phyloP scores from a whole-genome alignment of 2,329 filamentous ascomycete species.

The Capronia epimyces region DNA sequence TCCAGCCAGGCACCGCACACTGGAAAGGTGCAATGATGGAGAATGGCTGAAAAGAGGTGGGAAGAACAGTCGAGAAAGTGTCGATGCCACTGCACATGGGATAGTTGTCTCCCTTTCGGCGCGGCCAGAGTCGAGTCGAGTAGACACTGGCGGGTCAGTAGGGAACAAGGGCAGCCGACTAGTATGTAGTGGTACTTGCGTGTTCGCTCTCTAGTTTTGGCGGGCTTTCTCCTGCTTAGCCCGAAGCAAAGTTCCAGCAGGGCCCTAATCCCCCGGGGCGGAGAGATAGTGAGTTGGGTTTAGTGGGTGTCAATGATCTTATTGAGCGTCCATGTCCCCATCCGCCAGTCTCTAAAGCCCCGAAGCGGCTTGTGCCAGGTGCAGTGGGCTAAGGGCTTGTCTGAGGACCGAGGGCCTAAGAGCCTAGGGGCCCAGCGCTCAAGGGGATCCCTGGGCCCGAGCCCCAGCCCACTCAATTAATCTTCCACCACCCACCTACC shows the following conservation, averaged over 20 bases:
- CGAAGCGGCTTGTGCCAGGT: neutral
- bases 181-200: too few species aligned
- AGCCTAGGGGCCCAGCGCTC: neutral
- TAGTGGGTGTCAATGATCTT: neutral
- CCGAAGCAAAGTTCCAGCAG: neutral
- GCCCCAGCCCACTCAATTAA: neutral
- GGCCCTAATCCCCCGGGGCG: neutral
- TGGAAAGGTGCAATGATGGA: neutral
- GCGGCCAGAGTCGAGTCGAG: conserved; percentile 1
- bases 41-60: neutral
- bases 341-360: neutral
- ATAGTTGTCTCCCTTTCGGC: neutral
- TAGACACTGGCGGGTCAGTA: conserved; percentile 1
- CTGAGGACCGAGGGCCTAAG: neutral
- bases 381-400: neutral
- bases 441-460: neutral
- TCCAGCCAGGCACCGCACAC: neutral
- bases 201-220: neutral
- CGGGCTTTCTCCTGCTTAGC: neutral
- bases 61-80: neutral
- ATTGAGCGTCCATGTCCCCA: neutral
- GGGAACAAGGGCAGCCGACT: neutral
- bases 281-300: neutral
- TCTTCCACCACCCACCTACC: neutral
- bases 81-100: neutral